Conservation (phyloP, 2,329 filamentous ascomycete species). For the Hymenoscyphus linearis region DNA sequence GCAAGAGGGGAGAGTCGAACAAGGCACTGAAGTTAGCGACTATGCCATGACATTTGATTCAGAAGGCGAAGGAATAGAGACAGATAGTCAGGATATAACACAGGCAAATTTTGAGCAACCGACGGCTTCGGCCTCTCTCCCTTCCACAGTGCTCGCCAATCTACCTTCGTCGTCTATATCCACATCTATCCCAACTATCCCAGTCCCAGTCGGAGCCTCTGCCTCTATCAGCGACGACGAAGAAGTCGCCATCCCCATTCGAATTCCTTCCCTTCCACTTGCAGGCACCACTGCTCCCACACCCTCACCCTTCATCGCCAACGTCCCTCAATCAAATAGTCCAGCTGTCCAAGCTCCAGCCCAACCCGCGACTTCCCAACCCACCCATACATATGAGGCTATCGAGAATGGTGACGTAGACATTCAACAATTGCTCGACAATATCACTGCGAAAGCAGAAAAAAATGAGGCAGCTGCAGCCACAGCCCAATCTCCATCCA, state of each 20-base stretch:
- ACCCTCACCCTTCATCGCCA: constrained; percentile 2
- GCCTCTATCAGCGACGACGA: constrained; percentile 9
- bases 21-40: constrained; percentile 28
- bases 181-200: constrained; percentile 14
- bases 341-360: constrained; percentile 17
- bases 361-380: constrained; percentile 17
- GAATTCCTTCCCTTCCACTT: constrained; percentile 13
- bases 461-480: constrained; percentile 25
- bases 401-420: constrained; percentile 31
- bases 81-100: constrained; percentile 32
- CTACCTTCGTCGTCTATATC: constrained; percentile 11
- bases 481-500: constrained; percentile 18
- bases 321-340: constrained; percentile 16
- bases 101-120: constrained; percentile 27
- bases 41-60: constrained; percentile 36
- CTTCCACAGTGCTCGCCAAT: constrained; percentile 23
- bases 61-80: constrained; percentile 25
- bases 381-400: constrained; percentile 24
- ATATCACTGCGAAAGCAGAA: constrained; percentile 35
- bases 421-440: constrained; percentile 34
- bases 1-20: constrained; percentile 12
- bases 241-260: constrained; percentile 13
- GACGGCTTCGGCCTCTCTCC: constrained; percentile 17
- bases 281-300: not conserved
- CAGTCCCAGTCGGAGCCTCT: not conserved